phyloP scores from a whole-genome alignment of 1,284 basidiomycete species.

The Pterulicium gracile region DNA sequence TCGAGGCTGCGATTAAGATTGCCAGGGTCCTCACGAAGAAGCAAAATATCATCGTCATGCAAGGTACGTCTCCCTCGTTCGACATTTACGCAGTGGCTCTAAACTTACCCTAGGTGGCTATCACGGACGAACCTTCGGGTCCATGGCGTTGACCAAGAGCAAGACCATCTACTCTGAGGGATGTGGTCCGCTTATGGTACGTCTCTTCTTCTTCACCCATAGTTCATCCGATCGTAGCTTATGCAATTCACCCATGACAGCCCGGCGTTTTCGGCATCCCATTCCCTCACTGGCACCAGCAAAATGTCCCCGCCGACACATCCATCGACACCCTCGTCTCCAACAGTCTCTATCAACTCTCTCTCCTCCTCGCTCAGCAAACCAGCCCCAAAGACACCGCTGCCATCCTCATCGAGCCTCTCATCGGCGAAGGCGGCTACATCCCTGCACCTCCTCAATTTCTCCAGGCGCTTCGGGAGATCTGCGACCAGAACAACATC shows the following conservation, averaged over 20 bases:
- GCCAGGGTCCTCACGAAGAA: slow-evolving; percentile 67
- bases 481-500: slow-evolving; percentile 85
- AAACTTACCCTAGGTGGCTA: slow-evolving; percentile 45
- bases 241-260: slow-evolving; percentile 25
- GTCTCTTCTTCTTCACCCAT: slow-evolving; percentile 13
- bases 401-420: slow-evolving; percentile 86
- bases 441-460: slow-evolving; percentile 80
- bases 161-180: slow-evolving; percentile 87
- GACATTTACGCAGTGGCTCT: not conserved
- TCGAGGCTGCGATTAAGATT: slow-evolving; percentile 78
- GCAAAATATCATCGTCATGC: slow-evolving; percentile 88
- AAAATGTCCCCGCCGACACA: slow-evolving; percentile 54
- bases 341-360: slow-evolving; percentile 72
- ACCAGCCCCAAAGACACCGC: slow-evolving; percentile 81
- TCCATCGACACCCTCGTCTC: slow-evolving; percentile 56
- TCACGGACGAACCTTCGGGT: slow-evolving; percentile 82
- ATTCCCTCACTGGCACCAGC: slow-evolving; percentile 93
- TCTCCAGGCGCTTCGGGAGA: slow-evolving; percentile 67
- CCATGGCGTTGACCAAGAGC: slow-evolving; percentile 82
- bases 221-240: slow-evolving; percentile 1
- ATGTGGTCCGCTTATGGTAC: slow-evolving; percentile 72
- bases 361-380: slow-evolving; percentile 79
- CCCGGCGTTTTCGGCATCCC: slow-evolving; percentile 76
- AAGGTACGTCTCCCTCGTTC: slow-evolving; percentile 33
- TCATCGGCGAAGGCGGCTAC: slow-evolving; percentile 92